Percentiles rank a stretch among this genome's conserved stretches.
Conservation (phyloP, 2,329 filamentous ascomycete species). For the Cyphellophora attinorum region DNA sequence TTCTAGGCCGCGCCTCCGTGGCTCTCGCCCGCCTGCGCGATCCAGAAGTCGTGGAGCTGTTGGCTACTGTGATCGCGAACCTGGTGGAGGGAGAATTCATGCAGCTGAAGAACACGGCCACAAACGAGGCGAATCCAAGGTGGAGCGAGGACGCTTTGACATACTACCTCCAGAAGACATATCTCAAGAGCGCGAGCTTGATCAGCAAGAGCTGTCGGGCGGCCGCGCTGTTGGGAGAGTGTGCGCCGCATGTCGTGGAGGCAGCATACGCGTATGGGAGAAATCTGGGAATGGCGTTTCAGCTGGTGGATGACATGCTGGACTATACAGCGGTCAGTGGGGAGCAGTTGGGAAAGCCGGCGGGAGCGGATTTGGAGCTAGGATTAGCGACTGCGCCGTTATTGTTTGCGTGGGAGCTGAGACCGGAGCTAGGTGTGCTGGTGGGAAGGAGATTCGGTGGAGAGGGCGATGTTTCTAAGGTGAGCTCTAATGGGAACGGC, state of each 20-base stretch:
- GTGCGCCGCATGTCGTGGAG: conserved; percentile 70
- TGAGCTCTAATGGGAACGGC: conserved; percentile 38
- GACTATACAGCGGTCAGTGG: conserved; percentile 88
- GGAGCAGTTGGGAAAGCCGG: conserved; percentile 82
- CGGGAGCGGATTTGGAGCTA: conserved; percentile 85
- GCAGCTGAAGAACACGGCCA: conserved; percentile 94
- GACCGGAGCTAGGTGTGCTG: conserved; percentile 71
- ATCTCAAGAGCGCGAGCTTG: conserved; percentile 88
- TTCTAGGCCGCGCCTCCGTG: conserved; percentile 86
- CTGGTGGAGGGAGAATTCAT: conserved; percentile 98
- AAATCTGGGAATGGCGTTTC: conserved; percentile 89
- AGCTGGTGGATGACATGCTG: conserved; percentile 94
- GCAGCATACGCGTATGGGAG: conserved; percentile 86
- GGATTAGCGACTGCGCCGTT: conserved; percentile 89
- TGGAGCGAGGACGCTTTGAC: conserved; percentile 83
- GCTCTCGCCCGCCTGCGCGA: conserved; percentile 83
- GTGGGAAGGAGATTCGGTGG: conserved; percentile 83
- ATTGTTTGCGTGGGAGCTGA: conserved; percentile 89
- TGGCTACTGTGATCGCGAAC: conserved; percentile 95
- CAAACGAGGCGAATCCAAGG: conserved; percentile 71
- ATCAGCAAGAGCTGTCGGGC: conserved; percentile 95
- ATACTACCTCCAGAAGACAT: conserved; percentile 97
- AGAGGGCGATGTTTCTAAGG: conserved; percentile 75
- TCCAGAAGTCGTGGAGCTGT: conserved; percentile 85
- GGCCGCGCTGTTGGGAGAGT: conserved; percentile 73